Base-by-base conservation (phyloP, 148 eudicot species). In the Linanthus parryae region DNA sequence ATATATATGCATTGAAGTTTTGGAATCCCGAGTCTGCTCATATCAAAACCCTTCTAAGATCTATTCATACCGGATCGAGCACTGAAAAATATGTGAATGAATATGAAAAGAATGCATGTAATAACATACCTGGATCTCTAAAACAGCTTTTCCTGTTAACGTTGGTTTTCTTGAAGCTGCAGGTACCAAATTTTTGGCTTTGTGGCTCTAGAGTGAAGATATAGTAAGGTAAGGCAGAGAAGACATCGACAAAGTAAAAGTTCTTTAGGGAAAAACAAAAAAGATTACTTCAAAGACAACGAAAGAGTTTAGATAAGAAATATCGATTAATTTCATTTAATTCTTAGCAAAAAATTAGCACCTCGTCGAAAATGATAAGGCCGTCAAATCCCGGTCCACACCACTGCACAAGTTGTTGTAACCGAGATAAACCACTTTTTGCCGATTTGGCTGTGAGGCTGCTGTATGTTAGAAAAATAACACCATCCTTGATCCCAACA, bases 361-460 rank as follows among this genome's bases (percentile, higher is more conserved):
- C 99, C 96, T 94, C 99, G 46, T 94, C 99, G 73, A 94, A 94
- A 68, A 94, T 72, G 53, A 94, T 48, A 52, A 94, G 96, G 50
- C 96, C 99, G 61, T 88, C 96, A 58, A 43, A 84, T 44, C 73
- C 67, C 39, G 56, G 56, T 48, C 99, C 99, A 78, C 81, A 82
- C 99, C 99, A 94, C 59, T 82, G 91, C 54, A 78, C 95, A 80
- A 94, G 95, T 65, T 94, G 99, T 44, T 80, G 91, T 73, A 94
- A 68, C 21, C 99, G 91, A 63, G 96, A 75, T 48, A 72, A 80
- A 15, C 99, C 99, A 65, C 59, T 94, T 67, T 94, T 96, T 21
- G 99, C 84, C 67, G 99, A 94, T 27, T 96, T 88, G 23, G 99
- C 96, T 67, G 88, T 94, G 36, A 94, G 99, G 67, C 99, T 88